phyloP scores from a whole-genome alignment of 768 basidiomycete genomes.

The Mycena haematopus region DNA sequence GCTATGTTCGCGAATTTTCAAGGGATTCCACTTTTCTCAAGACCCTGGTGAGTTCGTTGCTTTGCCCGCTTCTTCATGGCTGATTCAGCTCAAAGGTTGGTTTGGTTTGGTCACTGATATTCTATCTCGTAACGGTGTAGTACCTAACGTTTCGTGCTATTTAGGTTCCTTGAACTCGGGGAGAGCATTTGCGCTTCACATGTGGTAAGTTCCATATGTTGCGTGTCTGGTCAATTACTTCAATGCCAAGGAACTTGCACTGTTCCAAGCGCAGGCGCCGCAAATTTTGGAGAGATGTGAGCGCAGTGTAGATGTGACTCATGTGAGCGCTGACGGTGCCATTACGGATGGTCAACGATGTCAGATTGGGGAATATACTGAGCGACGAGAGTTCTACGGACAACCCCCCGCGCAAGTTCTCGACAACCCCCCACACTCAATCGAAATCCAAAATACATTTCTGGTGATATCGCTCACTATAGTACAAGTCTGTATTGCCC shows the following conservation, averaged over 20 bases:
- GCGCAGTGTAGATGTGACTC: too few species aligned
- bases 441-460: neutral
- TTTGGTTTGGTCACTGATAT: neutral
- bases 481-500: neutral
- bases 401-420: neutral
- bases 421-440: neutral
- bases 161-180: neutral
- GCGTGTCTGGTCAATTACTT: too few species aligned
- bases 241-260: too few species aligned
- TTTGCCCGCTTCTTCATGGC: neutral
- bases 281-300: too few species aligned
- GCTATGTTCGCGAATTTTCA: neutral
- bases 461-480: neutral
- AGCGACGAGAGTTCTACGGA: too few species aligned
- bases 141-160: neutral
- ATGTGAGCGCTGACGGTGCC: too few species aligned
- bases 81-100: neutral
- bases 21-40: neutral
- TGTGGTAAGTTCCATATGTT: neutral
- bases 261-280: too few species aligned
- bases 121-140: too few species aligned
- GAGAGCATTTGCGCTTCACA: neutral
- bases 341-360: too few species aligned
- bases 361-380: too few species aligned
- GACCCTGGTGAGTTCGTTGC: neutral